phyloP scores from a whole-genome alignment of 805 yeast species.

The Pichia rugopelliculosa region DNA sequence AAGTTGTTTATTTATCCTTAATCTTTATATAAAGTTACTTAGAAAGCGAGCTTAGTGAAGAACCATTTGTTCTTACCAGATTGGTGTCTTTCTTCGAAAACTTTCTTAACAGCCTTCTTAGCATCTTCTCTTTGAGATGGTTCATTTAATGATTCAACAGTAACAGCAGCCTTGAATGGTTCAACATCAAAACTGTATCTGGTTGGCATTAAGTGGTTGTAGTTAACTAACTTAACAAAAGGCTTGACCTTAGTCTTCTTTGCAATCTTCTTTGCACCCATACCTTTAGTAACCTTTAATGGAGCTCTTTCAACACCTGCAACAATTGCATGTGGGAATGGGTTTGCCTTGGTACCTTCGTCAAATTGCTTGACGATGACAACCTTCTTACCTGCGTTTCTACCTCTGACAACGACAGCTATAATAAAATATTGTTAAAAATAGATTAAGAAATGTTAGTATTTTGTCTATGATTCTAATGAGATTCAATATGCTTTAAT shows the following conservation, averaged over 20 bases:
- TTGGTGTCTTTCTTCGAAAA: conserved; percentile 98
- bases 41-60: conserved; percentile 72
- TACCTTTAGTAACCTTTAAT: conserved; percentile 88
- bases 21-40: conserved; percentile 16
- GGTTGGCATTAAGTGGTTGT: conserved; percentile 99
- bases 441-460: conserved; percentile 1
- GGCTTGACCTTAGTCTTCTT: conserved; percentile 99
- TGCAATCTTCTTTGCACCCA: conserved; percentile 93
- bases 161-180: conserved; percentile 82
- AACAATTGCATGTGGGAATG: conserved; percentile 98
- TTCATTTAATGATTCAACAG: conserved; percentile 92
- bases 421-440: conserved; percentile 12
- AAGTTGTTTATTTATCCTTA: conserved; percentile 8
- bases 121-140: conserved; percentile 99
- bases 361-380: conserved; percentile 98
- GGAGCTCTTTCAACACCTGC: conserved; percentile 99
- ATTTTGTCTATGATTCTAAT: not conserved
- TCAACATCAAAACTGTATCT: conserved; percentile 98
- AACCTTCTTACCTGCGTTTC: conserved; percentile 99
- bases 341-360: conserved; percentile 97
- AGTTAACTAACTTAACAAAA: conserved; percentile 97
- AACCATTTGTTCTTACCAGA: conserved; percentile 99
- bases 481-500: too few relatives aligned
- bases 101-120: conserved; percentile 97
- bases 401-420: conserved; percentile 99